Evolutionary conservation across 306 rosid species (phyloP).

Genomic region (Luffa aegyptiaca): DNA sequence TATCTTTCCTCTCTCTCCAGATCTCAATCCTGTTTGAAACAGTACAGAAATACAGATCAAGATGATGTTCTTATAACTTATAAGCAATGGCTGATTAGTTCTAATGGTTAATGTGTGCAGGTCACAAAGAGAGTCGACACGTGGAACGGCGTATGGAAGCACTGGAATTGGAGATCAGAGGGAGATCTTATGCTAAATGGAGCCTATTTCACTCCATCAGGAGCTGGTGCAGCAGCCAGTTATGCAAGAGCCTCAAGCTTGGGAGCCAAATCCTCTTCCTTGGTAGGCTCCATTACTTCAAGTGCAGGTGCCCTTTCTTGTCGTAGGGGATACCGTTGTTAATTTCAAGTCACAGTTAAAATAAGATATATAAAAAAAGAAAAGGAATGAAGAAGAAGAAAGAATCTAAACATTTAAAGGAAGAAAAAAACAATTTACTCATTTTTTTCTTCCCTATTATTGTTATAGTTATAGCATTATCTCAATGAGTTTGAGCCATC

Average conservation of each 20-base stretch:
- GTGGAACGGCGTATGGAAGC: slow-evolving; percentile 32
- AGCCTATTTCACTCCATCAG: slow-evolving; percentile 78
- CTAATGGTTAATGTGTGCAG: slow-evolving; percentile 18
- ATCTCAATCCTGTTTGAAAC: neutral
- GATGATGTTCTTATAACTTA: neutral
- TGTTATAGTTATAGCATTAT: slow-evolving; percentile 31
- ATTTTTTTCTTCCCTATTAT: slow-evolving; percentile 38
- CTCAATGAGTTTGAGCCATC: slow-evolving; percentile 39
- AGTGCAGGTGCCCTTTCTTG: slow-evolving; percentile 67
- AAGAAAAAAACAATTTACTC: slow-evolving; percentile 36
- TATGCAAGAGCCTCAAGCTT: slow-evolving; percentile 99
- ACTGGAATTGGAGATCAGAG: slow-evolving; percentile 95
- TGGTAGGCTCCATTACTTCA: slow-evolving; percentile 65
- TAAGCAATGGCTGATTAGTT: neutral
- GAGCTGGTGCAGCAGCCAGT: slow-evolving; percentile 69
- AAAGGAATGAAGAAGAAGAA: neutral
- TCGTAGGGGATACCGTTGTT: slow-evolving; percentile 56
- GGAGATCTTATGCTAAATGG: slow-evolving; percentile 93
- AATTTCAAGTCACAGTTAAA: slow-evolving; percentile 17
- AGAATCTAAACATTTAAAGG: slow-evolving; percentile 17
- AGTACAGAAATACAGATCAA: neutral
- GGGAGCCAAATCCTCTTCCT: slow-evolving; percentile 87
- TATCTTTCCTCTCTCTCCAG: slow-evolving; percentile 10
- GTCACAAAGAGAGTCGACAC: slow-evolving; percentile 81
- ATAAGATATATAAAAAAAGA: neutral